Evolutionary conservation across 2,329 filamentous ascomycete genomes (phyloP), one percentile per base, ranked within the genome.

Genomic region (Diaporthe humulicola): DNA sequence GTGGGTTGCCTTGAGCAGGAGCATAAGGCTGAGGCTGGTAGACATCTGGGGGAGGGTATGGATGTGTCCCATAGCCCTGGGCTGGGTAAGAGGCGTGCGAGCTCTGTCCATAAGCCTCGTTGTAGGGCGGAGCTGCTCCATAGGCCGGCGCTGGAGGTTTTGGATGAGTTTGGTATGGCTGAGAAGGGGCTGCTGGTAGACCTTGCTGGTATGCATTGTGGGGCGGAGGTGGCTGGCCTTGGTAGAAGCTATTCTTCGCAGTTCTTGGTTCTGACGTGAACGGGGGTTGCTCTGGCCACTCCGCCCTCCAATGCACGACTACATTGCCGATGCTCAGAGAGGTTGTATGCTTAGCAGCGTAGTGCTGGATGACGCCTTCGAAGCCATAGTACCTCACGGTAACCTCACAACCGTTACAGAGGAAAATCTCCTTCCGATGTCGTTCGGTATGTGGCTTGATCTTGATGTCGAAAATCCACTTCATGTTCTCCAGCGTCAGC

Each of bases 401-500:
- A 67, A 86, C 87, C 64, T 92, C 90, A 81, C 93, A 95, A 40
- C 87, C 89, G 78, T 91, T 92, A 84, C 94, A 97, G 74, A 94
- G 88, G 82, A 97, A 97, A 14, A 96, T 84, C 73, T 96, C 93
- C 79, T 92, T 93, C 78, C 91, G 88, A 78, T 89, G 88, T 60
- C 86, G 84, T 76, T 95, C 92, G 3, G 93, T 94, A 71, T 91
- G 84, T 33, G 91, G 90, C 79, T 92, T 94, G 80, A 97, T 88
- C 81, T 95, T 95, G 78, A 90, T 90, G 79, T 96, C 94, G 81
- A 94, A 96, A 40, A 96, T 86, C 91, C 93, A 96, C 82, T 94
- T 96, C 94, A 97, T 95, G 80, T 96, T 95, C 80, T 96, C 94
- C 78, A 97, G 84, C 1, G 92, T 93, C 70, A 96, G 86, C 80